phyloP scores from a whole-genome alignment of 163 green algal species.

The Smithsoniella earleae region DNA sequence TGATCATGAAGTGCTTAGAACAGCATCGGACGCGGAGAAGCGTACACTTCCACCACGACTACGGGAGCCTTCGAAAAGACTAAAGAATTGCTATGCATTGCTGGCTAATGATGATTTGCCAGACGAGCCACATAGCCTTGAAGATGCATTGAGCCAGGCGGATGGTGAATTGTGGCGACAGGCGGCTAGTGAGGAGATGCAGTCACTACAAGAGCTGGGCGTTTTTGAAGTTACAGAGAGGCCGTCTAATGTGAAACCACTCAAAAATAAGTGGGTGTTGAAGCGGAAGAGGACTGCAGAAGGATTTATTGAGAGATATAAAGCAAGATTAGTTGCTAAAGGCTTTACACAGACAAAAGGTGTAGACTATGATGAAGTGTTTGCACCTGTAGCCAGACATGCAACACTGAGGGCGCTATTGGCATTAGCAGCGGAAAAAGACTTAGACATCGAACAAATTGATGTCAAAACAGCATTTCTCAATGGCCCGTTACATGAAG shows the following conservation, averaged over 20 bases:
- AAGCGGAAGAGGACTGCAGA: constrained; percentile 6
- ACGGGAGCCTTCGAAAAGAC: not conserved
- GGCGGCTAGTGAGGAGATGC: constrained; percentile 32
- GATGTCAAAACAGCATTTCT: constrained; percentile 18
- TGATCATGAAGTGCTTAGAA: no score
- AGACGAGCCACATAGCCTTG: not conserved
- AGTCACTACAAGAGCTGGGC: constrained; percentile 29
- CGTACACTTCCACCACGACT: not conserved
- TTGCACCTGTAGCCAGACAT: not conserved
- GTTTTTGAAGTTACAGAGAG: constrained; percentile 34
- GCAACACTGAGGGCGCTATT: not conserved
- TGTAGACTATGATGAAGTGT: constrained; percentile 12
- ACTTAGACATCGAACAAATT: constrained; percentile 6
- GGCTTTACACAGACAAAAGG: not conserved
- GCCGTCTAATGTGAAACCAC: constrained; percentile 32
- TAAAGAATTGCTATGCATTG: not conserved
- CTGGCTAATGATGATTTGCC: not conserved
- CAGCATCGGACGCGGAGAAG: no score
- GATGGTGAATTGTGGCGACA: constrained; percentile 21
- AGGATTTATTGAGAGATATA: not conserved
- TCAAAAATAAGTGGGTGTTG: constrained; percentile 38
- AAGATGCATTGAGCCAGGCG: not conserved
- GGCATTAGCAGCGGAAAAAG: not conserved
- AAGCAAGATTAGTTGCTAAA: not conserved
- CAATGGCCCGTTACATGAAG: not conserved